A percentile compares a stretch with the other conserved stretches of the same genome.
Evolutionary conservation across 495 filamentous ascomycete species (phyloP).

Genomic region (Viridothelium virens): DNA sequence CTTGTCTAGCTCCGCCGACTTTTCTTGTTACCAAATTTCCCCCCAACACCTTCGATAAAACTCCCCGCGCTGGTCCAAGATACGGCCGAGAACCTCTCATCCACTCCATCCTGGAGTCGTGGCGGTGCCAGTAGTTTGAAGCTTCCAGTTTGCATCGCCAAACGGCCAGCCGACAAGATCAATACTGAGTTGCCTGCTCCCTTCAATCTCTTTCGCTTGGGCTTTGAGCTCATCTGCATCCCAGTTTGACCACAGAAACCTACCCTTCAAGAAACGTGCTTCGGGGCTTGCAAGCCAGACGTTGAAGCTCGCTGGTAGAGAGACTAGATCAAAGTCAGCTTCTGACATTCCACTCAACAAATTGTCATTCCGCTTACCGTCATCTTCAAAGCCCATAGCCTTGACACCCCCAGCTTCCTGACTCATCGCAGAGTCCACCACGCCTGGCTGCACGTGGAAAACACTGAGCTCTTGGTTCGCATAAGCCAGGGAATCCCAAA

Average conservation of each 20-base stretch:
- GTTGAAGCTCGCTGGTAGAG: slow-evolving; percentile 39
- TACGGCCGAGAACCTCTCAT: too few relatives aligned
- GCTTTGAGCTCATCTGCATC: slow-evolving; percentile 48
- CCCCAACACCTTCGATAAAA: too few relatives aligned
- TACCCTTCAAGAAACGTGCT: slow-evolving; percentile 44
- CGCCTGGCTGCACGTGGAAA: slow-evolving; percentile 44
- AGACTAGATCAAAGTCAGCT: slow-evolving; percentile 28
- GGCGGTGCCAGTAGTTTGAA: neutral
- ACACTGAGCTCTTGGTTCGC: slow-evolving; percentile 37
- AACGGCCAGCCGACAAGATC: slow-evolving; percentile 17
- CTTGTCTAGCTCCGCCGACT: too few relatives aligned
- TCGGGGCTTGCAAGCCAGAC: slow-evolving; percentile 47
- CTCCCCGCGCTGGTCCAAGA: too few relatives aligned
- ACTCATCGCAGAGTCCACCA: slow-evolving; percentile 40
- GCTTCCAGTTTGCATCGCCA: neutral
- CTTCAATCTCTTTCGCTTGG: slow-evolving; percentile 37
- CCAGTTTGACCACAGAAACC: slow-evolving; percentile 47
- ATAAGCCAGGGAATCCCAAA: slow-evolving; percentile 36
- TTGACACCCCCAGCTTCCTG: slow-evolving; percentile 33
- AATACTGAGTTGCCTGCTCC: slow-evolving; percentile 13
- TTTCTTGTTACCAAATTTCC: too few relatives aligned
- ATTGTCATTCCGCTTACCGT: slow-evolving; percentile 32
- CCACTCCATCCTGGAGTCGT: too few relatives aligned
- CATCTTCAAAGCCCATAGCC: slow-evolving; percentile 34
- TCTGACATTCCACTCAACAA: neutral